Conservation (phyloP, 306 rosid genomes). For the Echinosophora koreensis region DNA sequence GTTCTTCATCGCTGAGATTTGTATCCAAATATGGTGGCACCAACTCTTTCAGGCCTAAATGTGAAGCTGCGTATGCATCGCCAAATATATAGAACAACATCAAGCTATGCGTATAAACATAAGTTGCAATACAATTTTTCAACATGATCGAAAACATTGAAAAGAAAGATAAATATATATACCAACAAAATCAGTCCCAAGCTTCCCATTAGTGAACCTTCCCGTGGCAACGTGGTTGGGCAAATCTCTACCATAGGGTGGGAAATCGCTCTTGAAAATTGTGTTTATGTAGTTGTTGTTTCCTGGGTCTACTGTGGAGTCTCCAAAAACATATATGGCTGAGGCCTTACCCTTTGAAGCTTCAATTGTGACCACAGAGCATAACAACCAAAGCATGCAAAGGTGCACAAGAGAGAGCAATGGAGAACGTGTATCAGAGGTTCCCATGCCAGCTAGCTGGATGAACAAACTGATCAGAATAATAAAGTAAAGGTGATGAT, state of each 20-base stretch:
- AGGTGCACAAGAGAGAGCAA: not conserved
- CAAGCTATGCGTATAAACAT: not conserved
- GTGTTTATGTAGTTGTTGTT: conserved; percentile 66
- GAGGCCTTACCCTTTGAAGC: conserved; percentile 48
- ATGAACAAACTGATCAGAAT: not conserved
- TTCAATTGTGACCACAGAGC: conserved; percentile 38
- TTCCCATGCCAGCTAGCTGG: conserved; percentile 33
- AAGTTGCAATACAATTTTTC: too few relatives aligned
- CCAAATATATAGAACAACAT: not conserved
- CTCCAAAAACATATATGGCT: conserved; percentile 75
- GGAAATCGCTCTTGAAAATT: conserved; percentile 62
- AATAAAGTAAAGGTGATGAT: not conserved
- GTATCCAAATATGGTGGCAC: conserved; percentile 79
- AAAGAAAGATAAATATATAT: not conserved
- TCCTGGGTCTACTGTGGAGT: conserved; percentile 87
- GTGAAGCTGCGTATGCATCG: conserved; percentile 58
- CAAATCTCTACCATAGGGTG: conserved; percentile 74
- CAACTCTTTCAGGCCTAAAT: conserved; percentile 63
- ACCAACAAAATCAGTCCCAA: conserved; percentile 71
- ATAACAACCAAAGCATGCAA: conserved; percentile 30
- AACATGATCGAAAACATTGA: not conserved
- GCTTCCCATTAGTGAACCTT: conserved; percentile 79
- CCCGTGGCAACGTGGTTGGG: conserved; percentile 62
- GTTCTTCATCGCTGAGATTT: conserved; percentile 54
- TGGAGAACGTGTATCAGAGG: conserved; percentile 4